Conservation (phyloP, 768 basidiomycete species). For the Tricholoma saponaceum region DNA sequence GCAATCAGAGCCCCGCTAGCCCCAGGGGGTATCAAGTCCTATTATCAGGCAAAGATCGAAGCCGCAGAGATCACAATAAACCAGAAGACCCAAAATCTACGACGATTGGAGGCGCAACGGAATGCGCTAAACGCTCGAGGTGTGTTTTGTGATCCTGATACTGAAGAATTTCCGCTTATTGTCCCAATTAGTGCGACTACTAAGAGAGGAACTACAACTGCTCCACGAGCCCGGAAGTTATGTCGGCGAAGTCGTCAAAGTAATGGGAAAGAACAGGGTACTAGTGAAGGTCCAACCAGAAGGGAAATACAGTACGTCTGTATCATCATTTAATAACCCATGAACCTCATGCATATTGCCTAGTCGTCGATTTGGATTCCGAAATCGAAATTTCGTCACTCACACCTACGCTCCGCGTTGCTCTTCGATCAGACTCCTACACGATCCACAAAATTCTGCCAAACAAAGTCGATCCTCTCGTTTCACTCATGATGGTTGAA, state of each 20-base stretch:
- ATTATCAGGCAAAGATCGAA: conserved; percentile 96
- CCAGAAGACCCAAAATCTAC: conserved; percentile 93
- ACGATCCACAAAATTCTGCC: conserved; percentile 95
- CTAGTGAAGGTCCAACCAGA: conserved; percentile 98
- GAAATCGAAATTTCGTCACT: conserved; percentile 80
- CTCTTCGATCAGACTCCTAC: conserved; percentile 94
- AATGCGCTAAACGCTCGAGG: conserved; percentile 97
- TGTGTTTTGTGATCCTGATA: conserved; percentile 23
- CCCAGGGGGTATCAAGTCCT: conserved; percentile 75
- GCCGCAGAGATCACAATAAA: conserved; percentile 90
- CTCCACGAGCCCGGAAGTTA: conserved; percentile 95
- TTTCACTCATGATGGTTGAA: conserved; percentile 99
- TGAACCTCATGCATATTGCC: neutral
- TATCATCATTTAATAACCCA: neutral
- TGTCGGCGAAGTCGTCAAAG: conserved; percentile 96
- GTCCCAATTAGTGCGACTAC: conserved; percentile 61
- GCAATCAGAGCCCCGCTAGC: conserved; percentile 35
- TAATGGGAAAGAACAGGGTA: conserved; percentile 99
- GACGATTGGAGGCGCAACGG: conserved; percentile 93
- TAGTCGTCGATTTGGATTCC: conserved; percentile 91
- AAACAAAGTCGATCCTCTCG: conserved; percentile 97
- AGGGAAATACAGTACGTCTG: conserved; percentile 90
- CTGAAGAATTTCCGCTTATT: neutral
- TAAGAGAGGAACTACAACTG: conserved; percentile 89
- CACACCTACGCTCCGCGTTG: conserved; percentile 86